Conservation (phyloP, 306 rosid genomes). For the Inga laurina region DNA sequence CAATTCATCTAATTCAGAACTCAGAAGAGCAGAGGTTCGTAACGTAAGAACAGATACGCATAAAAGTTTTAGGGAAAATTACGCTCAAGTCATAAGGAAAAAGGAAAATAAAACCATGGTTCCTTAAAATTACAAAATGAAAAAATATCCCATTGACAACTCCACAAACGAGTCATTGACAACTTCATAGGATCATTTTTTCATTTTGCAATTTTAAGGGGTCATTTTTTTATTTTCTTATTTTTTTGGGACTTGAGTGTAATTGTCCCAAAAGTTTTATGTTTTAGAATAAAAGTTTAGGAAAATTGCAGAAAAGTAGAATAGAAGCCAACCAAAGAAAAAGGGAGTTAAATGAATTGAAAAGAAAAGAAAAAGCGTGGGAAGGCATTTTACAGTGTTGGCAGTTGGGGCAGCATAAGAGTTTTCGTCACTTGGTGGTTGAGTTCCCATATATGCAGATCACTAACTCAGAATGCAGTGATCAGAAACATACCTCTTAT, state of each 20-base stretch:
- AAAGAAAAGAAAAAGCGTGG: not conserved
- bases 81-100: too few species aligned
- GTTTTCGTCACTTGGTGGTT: not conserved
- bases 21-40: too few species aligned
- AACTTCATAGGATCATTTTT: too few species aligned
- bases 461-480: not conserved
- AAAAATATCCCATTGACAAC: too few species aligned
- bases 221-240: too few species aligned
- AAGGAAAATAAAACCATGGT: too few species aligned
- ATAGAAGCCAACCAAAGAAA: not conserved
- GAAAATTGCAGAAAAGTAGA: not conserved
- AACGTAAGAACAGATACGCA: not conserved
- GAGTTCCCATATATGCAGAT: not conserved
- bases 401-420: not conserved
- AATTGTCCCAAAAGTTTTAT: not conserved
- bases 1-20: conserved; percentile 11
- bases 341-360: not conserved
- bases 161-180: too few species aligned
- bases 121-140: too few species aligned
- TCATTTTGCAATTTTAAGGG: too few species aligned
- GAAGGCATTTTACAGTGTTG: not conserved
- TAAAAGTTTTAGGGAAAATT: too few species aligned
- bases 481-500: not conserved
- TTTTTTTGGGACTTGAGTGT: too few species aligned
- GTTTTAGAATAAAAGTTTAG: not conserved